Conservation (phyloP, 2,329 filamentous ascomycete species). For the Pseudogymnoascus sp. region DNA sequence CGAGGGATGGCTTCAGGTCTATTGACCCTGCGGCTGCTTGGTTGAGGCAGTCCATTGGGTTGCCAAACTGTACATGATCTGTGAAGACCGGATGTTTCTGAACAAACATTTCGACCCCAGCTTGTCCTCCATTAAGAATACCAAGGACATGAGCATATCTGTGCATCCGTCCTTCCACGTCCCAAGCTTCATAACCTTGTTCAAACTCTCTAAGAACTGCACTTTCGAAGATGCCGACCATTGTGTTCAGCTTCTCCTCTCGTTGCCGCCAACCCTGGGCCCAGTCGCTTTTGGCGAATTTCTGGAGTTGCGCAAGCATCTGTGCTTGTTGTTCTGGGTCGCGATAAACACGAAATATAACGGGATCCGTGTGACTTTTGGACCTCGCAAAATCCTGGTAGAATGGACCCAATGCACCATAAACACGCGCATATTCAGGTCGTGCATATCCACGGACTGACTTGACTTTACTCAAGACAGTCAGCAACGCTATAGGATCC, state of each 20-base stretch:
- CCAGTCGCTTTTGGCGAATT: conserved; percentile 75
- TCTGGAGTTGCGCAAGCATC: conserved; percentile 73
- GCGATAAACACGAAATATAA: conserved; percentile 77
- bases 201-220: conserved; percentile 88
- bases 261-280: conserved; percentile 63
- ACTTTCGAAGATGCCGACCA: conserved; percentile 79
- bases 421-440: conserved; percentile 84
- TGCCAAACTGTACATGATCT: conserved; percentile 61
- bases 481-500: conserved; percentile 54
- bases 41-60: conserved; percentile 74
- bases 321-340: conserved; percentile 85
- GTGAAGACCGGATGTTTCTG: conserved; percentile 80
- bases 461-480: conserved; percentile 58
- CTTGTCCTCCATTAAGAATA: conserved; percentile 68
- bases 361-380: conserved; percentile 66
- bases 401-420: conserved; percentile 79
- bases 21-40: conserved; percentile 56
- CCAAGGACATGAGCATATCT: conserved; percentile 82
- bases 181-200: conserved; percentile 80
- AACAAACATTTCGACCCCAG: conserved; percentile 76
- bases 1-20: conserved; percentile 68
- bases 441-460: conserved; percentile 80
- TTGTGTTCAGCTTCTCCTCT: conserved; percentile 61
- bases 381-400: conserved; percentile 73
- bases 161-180: conserved; percentile 81